Percentiles rank a stretch among this genome's conserved stretches.
Conservation (phyloP, 768 basidiomycete genomes). For the Cystofilobasidium macerans region DNA sequence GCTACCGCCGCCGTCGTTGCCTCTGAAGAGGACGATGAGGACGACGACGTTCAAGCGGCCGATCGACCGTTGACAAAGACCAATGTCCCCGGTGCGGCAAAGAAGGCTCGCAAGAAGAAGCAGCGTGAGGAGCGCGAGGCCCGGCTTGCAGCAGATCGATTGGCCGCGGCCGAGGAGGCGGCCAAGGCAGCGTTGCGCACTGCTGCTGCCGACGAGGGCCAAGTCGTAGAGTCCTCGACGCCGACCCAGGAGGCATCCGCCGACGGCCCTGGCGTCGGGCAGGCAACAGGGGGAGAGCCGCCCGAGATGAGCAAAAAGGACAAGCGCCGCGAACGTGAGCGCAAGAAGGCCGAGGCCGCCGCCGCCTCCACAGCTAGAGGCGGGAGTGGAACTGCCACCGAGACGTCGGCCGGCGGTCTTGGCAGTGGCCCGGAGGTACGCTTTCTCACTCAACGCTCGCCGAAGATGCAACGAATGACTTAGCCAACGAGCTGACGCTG, state of each 20-base stretch:
- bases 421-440: constrained; percentile 16
- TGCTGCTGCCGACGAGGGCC: neutral
- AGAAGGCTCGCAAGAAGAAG: constrained; percentile 23
- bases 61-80: constrained; percentile 15
- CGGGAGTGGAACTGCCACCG: no score
- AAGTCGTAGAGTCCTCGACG: no score
- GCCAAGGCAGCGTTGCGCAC: neutral
- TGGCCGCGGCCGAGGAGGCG: neutral
- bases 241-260: no score
- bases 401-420: no score
- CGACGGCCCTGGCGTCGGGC: neutral
- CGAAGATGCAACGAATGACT: no score
- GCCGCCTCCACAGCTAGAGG: neutral
- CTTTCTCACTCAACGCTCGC: neutral
- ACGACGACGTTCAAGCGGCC: constrained; percentile 2
- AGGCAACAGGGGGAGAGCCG: neutral
- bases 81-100: constrained; percentile 19
- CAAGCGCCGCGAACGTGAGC: constrained; percentile 52
- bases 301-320: constrained; percentile 59
- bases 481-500: no score
- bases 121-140: constrained; percentile 13
- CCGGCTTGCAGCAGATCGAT: constrained; percentile 1
- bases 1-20: neutral
- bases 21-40: neutral
- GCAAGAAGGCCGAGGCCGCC: constrained; percentile 49